Conservation (phyloP, 2,329 filamentous ascomycete species). For the Teratosphaeria viscida region DNA sequence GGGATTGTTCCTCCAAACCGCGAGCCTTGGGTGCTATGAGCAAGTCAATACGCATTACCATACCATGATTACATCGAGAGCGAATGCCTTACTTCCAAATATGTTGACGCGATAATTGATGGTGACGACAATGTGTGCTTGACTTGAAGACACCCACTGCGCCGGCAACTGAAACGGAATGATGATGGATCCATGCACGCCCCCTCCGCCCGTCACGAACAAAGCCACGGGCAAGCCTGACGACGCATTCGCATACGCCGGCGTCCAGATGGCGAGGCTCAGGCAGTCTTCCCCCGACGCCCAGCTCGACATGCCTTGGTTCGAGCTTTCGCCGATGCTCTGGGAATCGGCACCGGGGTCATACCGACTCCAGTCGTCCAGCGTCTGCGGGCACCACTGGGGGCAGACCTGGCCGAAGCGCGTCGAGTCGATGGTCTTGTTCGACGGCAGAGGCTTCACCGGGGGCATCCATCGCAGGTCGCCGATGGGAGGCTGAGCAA, state of each 20-base stretch:
- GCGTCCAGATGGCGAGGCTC: conserved; percentile 37
- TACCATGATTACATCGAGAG: neutral
- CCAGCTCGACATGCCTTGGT: neutral
- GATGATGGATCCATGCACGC: neutral
- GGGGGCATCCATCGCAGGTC: neutral
- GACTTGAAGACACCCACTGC: neutral
- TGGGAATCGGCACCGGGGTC: neutral
- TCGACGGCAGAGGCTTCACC: neutral
- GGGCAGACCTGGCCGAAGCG: neutral
- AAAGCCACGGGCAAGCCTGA: conserved; percentile 33
- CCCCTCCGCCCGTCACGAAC: conserved; percentile 38
- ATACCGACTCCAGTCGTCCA: neutral
- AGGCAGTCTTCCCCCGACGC: conserved; percentile 31
- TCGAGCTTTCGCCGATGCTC: neutral
- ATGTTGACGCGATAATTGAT: neutral
- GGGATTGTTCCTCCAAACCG: neutral
- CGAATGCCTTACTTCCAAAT: neutral
- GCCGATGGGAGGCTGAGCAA: neutral
- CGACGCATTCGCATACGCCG: conserved; percentile 18
- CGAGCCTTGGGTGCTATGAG: neutral
- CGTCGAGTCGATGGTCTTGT: neutral
- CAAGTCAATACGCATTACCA: neutral
- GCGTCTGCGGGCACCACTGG: neutral
- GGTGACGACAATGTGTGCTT: neutral
- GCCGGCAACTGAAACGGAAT: neutral